Evolutionary conservation across 2,329 filamentous ascomycete genomes (phyloP).

Genomic region (Podosphaera fusca): DNA sequence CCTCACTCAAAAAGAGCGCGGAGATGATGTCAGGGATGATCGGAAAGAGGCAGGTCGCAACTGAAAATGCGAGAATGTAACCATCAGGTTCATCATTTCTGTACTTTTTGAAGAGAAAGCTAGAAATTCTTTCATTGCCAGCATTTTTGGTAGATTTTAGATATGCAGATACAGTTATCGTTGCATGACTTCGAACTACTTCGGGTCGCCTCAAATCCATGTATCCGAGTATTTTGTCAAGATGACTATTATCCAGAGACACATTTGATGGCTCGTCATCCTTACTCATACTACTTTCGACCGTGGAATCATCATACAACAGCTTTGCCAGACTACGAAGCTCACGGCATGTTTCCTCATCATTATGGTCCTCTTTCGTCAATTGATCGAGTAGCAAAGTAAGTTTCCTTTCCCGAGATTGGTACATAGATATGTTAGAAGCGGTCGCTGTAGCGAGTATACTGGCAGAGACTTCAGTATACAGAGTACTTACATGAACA

Average conservation of each 20-base stretch:
- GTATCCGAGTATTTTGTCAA: constrained; percentile 69
- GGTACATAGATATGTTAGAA: constrained; percentile 4
- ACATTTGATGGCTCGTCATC: constrained; percentile 21
- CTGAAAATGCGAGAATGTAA: constrained; percentile 77
- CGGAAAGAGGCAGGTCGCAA: constrained; percentile 72
- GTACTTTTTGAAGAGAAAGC: constrained; percentile 52
- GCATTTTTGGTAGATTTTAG: constrained; percentile 53
- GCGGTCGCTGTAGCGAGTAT: constrained; percentile 4
- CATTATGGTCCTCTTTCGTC: constrained; percentile 77
- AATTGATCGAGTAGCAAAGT: constrained; percentile 50
- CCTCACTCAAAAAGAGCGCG: constrained; percentile 66
- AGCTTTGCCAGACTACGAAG: constrained; percentile 35
- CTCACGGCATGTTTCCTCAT: constrained; percentile 41
- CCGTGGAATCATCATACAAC: constrained; percentile 25
- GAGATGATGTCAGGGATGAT: constrained; percentile 55
- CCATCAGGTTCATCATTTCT: constrained; percentile 62
- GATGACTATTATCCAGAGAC: constrained; percentile 46
- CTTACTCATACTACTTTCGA: constrained; percentile 7
- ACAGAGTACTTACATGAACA: too few relatives aligned
- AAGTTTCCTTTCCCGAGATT: constrained; percentile 13
- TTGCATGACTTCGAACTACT: constrained; percentile 57
- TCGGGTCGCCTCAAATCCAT: constrained; percentile 63
- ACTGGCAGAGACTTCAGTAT: too few relatives aligned
- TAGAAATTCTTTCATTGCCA: constrained; percentile 44
- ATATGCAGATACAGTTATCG: constrained; percentile 61